These are phyloP conservation scores for Cryptosporidium bovis DNA, from an alignment of 169 alveolate species.

Conservation along the genomic window DNA sequence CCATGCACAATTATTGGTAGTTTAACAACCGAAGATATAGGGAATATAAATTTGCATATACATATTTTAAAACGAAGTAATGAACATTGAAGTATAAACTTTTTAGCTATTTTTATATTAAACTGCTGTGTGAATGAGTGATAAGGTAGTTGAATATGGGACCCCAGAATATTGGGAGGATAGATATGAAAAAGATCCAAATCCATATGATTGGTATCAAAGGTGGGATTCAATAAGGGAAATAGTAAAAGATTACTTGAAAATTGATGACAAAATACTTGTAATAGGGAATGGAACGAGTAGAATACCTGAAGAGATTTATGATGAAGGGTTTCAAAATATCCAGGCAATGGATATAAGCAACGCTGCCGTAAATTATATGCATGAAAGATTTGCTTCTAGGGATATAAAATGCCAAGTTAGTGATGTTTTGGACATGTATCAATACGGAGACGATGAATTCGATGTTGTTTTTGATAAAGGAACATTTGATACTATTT, in stretches of 20 bases:
- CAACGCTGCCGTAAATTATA: slow-evolving; percentile 39
- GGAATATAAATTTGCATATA: too few species aligned
- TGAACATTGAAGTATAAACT: too few species aligned
- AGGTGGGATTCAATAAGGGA: slow-evolving; percentile 89
- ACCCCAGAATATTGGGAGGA: slow-evolving; percentile 91
- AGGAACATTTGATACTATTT: slow-evolving; percentile 90
- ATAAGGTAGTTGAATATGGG: slow-evolving; percentile 83
- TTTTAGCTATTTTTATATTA: too few species aligned
- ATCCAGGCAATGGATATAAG: slow-evolving; percentile 87
- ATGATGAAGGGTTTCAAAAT: slow-evolving; percentile 89
- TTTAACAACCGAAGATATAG: too few species aligned
- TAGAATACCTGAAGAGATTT: slow-evolving; percentile 90
- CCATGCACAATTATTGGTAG: too few species aligned
- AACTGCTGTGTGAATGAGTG: not conserved
- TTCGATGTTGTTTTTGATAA: slow-evolving; percentile 90
- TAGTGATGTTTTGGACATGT: slow-evolving; percentile 87
- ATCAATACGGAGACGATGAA: slow-evolving; percentile 82
- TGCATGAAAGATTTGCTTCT: slow-evolving; percentile 71
- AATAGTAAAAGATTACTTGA: slow-evolving; percentile 82
- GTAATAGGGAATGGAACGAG: slow-evolving; percentile 92
- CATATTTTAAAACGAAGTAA: too few species aligned
- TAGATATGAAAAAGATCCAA: slow-evolving; percentile 91
- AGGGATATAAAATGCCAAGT: slow-evolving; percentile 75
- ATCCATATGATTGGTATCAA: slow-evolving; percentile 94
- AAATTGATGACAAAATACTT: slow-evolving; percentile 83